A percentile compares a stretch with the other conserved stretches of the same genome.
phyloP scores from a whole-genome alignment of 306 rosid genomes.

The Trifolium dubium region DNA sequence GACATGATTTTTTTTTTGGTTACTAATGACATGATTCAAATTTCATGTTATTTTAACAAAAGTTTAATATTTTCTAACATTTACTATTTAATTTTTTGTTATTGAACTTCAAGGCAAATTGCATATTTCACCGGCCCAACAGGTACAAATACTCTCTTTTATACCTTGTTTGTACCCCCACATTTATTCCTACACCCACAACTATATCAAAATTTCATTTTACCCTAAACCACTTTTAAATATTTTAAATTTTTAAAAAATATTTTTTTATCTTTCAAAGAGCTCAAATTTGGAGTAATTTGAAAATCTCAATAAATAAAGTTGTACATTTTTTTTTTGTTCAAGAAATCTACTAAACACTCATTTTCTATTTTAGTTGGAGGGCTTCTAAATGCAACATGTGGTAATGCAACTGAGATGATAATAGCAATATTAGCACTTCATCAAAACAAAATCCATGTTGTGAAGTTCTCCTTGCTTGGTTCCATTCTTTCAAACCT shows the following conservation, averaged over 20 bases:
- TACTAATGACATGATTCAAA: background rate
- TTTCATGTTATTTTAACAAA: background rate
- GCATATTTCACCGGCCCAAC: slow-evolving; percentile 90
- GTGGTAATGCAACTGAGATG: slow-evolving; percentile 97
- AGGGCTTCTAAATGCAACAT: slow-evolving; percentile 95
- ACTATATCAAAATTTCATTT: background rate
- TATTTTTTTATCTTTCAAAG: no score
- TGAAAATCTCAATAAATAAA: no score
- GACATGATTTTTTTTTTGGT: background rate
- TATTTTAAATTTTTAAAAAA: no score
- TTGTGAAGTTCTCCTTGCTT: slow-evolving; percentile 84
- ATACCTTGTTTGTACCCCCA: background rate
- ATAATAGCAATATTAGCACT: slow-evolving; percentile 87
- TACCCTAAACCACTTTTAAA: background rate
- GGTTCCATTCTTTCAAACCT: slow-evolving; percentile 97
- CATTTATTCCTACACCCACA: background rate
- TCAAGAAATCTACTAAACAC: no score
- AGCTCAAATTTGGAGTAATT: no score
- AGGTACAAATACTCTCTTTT: slow-evolving; percentile 51
- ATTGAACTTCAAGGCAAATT: slow-evolving; percentile 62
- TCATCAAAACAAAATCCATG: slow-evolving; percentile 57
- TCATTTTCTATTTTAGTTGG: slow-evolving; percentile 57
- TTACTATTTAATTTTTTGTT: background rate
- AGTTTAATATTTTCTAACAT: slow-evolving; percentile 9
- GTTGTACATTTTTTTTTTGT: background rate